Conservation (phyloP, 306 rosid genomes). For the Cucumis hystrix region DNA sequence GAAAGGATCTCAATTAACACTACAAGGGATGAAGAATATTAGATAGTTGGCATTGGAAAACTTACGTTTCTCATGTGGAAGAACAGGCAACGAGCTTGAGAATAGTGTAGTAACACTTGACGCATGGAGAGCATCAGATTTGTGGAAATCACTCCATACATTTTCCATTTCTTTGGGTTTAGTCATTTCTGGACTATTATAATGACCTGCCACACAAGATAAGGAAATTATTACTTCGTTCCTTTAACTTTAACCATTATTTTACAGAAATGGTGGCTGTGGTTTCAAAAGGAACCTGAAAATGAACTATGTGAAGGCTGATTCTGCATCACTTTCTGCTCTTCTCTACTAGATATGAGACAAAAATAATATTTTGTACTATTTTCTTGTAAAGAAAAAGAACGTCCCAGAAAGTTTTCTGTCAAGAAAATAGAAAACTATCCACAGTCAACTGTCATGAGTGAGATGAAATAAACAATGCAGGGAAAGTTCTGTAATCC, state of each 20-base stretch:
- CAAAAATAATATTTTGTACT: neutral
- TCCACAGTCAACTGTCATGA: neutral
- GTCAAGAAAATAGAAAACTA: neutral
- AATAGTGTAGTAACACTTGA: slow-evolving; percentile 61
- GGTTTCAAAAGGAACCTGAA: neutral
- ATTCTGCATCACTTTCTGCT: neutral
- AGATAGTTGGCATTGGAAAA: neutral
- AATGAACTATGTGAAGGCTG: neutral
- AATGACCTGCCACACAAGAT: slow-evolving; percentile 22
- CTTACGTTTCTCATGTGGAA: slow-evolving; percentile 65
- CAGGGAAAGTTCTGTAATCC: neutral
- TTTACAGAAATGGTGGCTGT: neutral
- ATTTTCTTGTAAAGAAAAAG: neutral
- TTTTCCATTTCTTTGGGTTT: slow-evolving; percentile 25
- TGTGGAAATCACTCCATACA: slow-evolving; percentile 40
- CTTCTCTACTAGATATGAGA: neutral
- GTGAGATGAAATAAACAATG: neutral
- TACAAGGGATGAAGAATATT: neutral
- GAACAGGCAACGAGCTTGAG: slow-evolving; percentile 74
- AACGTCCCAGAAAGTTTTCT: neutral
- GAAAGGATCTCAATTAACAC: neutral
- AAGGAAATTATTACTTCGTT: neutral
- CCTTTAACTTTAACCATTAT: neutral
- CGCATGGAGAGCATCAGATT: slow-evolving; percentile 28
- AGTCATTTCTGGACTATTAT: slow-evolving; percentile 22